Percentiles rank a stretch among this genome's conserved stretches.
Conservation (phyloP, 202 grass and related monocot species). For the Miscanthus sacchariflorus region DNA sequence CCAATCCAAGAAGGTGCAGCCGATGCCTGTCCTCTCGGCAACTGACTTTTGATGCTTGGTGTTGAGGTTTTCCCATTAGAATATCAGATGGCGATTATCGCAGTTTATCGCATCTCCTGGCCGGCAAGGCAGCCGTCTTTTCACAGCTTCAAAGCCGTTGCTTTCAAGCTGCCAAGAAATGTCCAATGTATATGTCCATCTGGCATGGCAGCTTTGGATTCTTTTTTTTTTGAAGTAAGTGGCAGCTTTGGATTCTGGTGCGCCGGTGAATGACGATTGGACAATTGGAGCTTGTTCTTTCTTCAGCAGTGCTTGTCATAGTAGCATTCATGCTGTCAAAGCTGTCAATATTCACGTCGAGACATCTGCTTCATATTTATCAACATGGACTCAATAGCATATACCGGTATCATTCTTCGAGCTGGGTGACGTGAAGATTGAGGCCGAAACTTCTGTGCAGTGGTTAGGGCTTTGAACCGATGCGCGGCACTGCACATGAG, state of each 20-base stretch:
- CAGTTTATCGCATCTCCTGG: neutral
- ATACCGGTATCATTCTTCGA: conserved; percentile 46
- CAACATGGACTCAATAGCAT: conserved; percentile 21
- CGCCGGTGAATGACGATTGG: conserved; percentile 23
- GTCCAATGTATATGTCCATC: conserved; percentile 6
- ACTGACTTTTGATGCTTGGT: conserved; percentile 37
- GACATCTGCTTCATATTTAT: conserved; percentile 12
- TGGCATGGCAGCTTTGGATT: neutral
- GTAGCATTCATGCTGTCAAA: conserved; percentile 32
- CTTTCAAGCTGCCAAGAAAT: conserved; percentile 42
- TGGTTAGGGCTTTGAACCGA: neutral
- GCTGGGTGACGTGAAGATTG: conserved; percentile 1
- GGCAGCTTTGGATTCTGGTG: conserved; percentile 26
- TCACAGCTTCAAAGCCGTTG: conserved; percentile 11
- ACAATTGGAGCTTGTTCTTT: conserved; percentile 39
- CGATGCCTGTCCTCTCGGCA: conserved; percentile 18
- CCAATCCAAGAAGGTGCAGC: conserved; percentile 18
- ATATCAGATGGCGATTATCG: neutral
- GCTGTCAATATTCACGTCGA: conserved; percentile 43
- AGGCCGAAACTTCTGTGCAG: conserved; percentile 31
- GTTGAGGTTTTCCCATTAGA: conserved; percentile 29
- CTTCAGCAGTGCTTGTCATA: conserved; percentile 18
- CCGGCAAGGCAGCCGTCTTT: neutral
- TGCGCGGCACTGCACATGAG: neutral
- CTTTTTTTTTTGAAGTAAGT: no score